These are phyloP conservation scores for Torulaspora globosa DNA, from an alignment of 1,139 yeast genomes.

Conservation along the genomic window DNA sequence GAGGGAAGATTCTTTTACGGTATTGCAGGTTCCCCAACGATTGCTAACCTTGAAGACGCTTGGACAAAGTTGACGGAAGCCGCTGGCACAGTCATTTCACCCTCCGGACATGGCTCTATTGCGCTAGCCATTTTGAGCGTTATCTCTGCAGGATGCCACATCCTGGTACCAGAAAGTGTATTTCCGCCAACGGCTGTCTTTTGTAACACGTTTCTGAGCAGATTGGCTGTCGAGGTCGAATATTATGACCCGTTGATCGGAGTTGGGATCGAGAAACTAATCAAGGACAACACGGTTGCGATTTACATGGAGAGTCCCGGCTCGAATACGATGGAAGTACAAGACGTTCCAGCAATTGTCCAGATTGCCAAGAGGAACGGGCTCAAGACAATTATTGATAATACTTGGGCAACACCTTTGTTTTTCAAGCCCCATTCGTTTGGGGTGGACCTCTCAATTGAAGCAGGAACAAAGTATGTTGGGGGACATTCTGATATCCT, in stretches of 20 bases:
- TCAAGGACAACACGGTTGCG: conserved; percentile 11
- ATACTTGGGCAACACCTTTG: conserved; percentile 17
- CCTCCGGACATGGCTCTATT: conserved; percentile 15
- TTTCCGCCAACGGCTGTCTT: conserved; percentile 11
- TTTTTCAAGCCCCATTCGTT: conserved; percentile 13
- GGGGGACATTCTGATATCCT: conserved; percentile 18
- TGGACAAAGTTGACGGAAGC: conserved; percentile 16
- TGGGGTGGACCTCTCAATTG: conserved; percentile 15
- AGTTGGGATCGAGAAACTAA: conserved; percentile 7
- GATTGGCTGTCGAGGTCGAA: conserved; percentile 8
- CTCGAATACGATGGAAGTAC: conserved; percentile 15
- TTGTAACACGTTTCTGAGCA: conserved; percentile 1
- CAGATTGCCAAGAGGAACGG: conserved; percentile 9
- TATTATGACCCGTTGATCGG: conserved; percentile 15
- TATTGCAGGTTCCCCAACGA: conserved; percentile 15
- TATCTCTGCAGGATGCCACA: conserved; percentile 12
- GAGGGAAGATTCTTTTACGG: conserved; percentile 15
- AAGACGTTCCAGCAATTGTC: conserved; percentile 14
- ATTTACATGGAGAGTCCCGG: conserved; percentile 16
- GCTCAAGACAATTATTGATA: conserved; percentile 12
- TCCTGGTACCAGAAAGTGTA: conserved; percentile 11
- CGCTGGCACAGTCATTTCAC: conserved; percentile 15
- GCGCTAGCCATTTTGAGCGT: conserved; percentile 12
- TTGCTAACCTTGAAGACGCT: conserved; percentile 13
- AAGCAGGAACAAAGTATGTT: conserved; percentile 16